These are phyloP conservation scores for Starmerella floris DNA, from an alignment of 805 yeast genomes.

Conservation along the genomic window DNA sequence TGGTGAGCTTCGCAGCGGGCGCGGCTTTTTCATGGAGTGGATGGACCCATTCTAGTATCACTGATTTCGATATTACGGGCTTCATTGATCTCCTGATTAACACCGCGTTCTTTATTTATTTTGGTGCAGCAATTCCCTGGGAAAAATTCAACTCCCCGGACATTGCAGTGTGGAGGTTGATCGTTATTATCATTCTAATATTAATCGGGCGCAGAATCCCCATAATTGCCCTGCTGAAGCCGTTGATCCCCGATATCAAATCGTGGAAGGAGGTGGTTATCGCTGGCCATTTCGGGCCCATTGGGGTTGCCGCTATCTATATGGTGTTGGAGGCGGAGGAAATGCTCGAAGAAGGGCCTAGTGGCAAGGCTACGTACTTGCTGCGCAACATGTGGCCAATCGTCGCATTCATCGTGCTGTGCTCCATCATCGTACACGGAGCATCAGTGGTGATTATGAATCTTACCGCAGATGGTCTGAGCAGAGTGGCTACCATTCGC, in stretches of 20 bases:
- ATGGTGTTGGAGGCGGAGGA: constrained; percentile 35
- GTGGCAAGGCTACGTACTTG: constrained; percentile 27
- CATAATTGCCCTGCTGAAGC: constrained; percentile 35
- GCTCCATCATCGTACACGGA: constrained; percentile 81
- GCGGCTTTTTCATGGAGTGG: constrained; percentile 66
- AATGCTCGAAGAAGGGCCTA: constrained; percentile 25
- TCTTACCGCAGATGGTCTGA: background rate
- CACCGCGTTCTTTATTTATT: constrained; percentile 52
- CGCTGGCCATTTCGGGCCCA: constrained; percentile 67
- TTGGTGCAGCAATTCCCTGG: constrained; percentile 66
- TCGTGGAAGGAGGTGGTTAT: constrained; percentile 57
- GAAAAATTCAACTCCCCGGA: constrained; percentile 35
- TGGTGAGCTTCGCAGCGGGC: constrained; percentile 64
- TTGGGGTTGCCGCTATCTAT: constrained; percentile 60
- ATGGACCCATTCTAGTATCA: constrained; percentile 44
- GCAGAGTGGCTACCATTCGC: background rate
- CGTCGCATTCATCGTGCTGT: constrained; percentile 60
- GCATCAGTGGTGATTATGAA: constrained; percentile 63
- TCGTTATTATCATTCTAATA: constrained; percentile 26
- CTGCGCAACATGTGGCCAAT: constrained; percentile 69
- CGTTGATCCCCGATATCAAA: constrained; percentile 46
- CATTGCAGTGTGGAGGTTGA: constrained; percentile 27
- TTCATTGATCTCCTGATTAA: constrained; percentile 53
- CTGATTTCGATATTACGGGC: constrained; percentile 50
- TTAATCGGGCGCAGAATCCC: constrained; percentile 29